These are phyloP conservation scores for Wallacemonas sp. DNA, from an alignment of 208 protist species.

Conservation along the genomic window DNA sequence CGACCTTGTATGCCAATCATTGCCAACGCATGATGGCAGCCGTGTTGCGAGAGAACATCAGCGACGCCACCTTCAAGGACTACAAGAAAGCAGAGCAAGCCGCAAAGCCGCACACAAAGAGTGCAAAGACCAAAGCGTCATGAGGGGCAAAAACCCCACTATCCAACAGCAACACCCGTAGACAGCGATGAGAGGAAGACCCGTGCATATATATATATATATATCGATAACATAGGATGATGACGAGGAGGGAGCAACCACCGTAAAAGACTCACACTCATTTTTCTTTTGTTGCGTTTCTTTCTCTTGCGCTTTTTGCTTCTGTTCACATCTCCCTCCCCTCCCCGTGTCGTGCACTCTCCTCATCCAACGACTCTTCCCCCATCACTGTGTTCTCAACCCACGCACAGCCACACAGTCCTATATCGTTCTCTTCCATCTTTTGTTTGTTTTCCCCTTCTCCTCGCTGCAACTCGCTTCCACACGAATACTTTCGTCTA, in stretches of 20 bases:
- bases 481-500: no score
- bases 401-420: no score
- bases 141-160: no score
- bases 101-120: background rate
- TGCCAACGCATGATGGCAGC: slow-evolving; percentile 87
- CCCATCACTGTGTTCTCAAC: no score
- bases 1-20: slow-evolving; percentile 75
- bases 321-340: slow-evolving; percentile 18
- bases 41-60: slow-evolving; percentile 59
- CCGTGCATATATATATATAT: no score
- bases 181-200: background rate
- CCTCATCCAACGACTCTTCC: no score
- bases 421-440: no score
- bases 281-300: background rate
- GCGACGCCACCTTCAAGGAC: slow-evolving; percentile 64
- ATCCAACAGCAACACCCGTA: background rate
- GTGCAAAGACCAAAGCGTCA: background rate
- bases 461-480: no score
- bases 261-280: background rate
- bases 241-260: no score
- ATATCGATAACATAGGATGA: no score
- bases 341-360: no score
- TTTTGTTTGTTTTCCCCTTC: no score
- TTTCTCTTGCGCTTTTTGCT: background rate
- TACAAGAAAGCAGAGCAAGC: slow-evolving; percentile 39